Evolutionary conservation across 345 rosid genomes (phyloP).

Genomic region (Pistacia integerrima): DNA sequence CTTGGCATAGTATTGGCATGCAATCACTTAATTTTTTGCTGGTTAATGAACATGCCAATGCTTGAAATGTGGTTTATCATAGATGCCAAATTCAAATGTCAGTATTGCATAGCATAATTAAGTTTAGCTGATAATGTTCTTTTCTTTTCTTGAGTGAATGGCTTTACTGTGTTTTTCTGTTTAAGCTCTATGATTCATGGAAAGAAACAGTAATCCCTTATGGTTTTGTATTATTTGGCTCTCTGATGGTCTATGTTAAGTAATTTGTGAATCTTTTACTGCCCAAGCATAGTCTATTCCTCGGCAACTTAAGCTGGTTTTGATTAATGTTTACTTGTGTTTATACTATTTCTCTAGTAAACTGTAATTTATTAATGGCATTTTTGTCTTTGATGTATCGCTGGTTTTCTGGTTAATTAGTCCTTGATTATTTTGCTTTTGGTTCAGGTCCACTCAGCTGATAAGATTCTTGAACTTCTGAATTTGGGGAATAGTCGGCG

Average conservation of each 20-base stretch:
- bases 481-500: slow-evolving; percentile 90
- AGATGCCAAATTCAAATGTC: not conserved
- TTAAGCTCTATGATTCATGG: not conserved
- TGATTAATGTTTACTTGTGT: no score
- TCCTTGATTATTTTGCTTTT: slow-evolving; percentile 22
- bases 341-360: not conserved
- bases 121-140: not conserved
- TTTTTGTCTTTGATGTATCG: slow-evolving; percentile 4
- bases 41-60: not conserved
- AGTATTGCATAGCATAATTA: not conserved
- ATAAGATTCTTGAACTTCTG: slow-evolving; percentile 87
- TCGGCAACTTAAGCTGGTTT: not conserved
- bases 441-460: slow-evolving; percentile 80
- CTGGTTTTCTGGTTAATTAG: not conserved
- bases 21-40: not conserved
- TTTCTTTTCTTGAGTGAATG: not conserved
- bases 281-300: not conserved
- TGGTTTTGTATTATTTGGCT: not conserved
- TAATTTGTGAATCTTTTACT: not conserved
- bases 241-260: not conserved
- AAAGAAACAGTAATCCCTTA: slow-evolving; percentile 1
- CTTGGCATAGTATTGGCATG: not conserved
- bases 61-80: not conserved
- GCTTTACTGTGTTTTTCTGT: not conserved
- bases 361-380: not conserved